A percentile compares a stretch with the other conserved stretches of the same genome.
Conservation (phyloP, 108 stramenopile genomes). For the Bacterosira constricta region DNA sequence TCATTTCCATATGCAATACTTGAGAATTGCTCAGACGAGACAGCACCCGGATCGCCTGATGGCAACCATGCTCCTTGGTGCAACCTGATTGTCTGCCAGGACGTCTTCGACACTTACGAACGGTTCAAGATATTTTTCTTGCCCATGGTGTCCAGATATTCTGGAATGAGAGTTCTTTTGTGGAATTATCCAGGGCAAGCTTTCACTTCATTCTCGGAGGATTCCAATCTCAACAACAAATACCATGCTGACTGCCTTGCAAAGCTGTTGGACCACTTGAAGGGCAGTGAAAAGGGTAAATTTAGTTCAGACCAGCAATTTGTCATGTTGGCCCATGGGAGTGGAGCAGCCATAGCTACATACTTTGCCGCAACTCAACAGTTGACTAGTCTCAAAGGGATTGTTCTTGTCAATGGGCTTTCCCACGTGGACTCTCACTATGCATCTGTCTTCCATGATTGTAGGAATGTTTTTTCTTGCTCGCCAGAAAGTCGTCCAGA, state of each 20-base stretch:
- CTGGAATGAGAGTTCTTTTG: slow-evolving; percentile 76
- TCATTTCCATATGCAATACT: slow-evolving; percentile 49
- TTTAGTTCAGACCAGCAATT: slow-evolving; percentile 67
- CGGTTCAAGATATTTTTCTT: slow-evolving; percentile 77
- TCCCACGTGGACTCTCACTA: slow-evolving; percentile 82
- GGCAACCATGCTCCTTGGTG: slow-evolving; percentile 38
- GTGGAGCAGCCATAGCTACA: slow-evolving; percentile 75
- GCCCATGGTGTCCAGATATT: slow-evolving; percentile 68
- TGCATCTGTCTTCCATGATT: slow-evolving; percentile 88
- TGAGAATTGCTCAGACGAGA: slow-evolving; percentile 20
- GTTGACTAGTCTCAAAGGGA: slow-evolving; percentile 55
- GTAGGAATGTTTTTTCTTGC: slow-evolving; percentile 84
- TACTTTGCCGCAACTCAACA: slow-evolving; percentile 66
- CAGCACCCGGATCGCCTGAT: background rate
- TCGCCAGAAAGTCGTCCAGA: slow-evolving; percentile 84
- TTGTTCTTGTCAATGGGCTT: slow-evolving; percentile 77
- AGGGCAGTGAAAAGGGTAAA: slow-evolving; percentile 45
- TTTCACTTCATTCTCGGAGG: slow-evolving; percentile 78
- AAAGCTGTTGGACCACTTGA: slow-evolving; percentile 70
- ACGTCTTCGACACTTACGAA: slow-evolving; percentile 87
- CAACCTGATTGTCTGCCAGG: slow-evolving; percentile 85
- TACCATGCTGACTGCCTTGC: slow-evolving; percentile 75
- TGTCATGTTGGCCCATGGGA: slow-evolving; percentile 79
- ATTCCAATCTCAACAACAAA: slow-evolving; percentile 81
- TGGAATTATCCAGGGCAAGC: slow-evolving; percentile 94